Percentiles rank a stretch among this genome's conserved stretches.
phyloP scores from a whole-genome alignment of 1,139 yeast species.

The Hemisphaericaspora subhashii region DNA sequence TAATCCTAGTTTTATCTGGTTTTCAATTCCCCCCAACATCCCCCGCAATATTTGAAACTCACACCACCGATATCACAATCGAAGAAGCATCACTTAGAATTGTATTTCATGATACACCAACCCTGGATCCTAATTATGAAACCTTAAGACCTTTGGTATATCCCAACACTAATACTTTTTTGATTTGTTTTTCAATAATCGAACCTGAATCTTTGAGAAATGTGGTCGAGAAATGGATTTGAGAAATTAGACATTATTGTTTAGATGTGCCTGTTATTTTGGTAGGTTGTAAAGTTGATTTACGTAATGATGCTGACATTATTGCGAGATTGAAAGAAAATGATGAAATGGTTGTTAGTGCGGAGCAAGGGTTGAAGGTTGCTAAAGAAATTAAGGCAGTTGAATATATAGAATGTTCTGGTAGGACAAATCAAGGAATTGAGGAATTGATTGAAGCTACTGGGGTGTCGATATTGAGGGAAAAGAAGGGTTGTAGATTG shows the following conservation, averaged over 20 bases:
- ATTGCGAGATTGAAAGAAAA: slow-evolving; percentile 68
- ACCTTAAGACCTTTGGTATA: slow-evolving; percentile 79
- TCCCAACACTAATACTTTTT: slow-evolving; percentile 88
- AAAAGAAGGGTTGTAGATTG: neutral
- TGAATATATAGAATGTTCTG: slow-evolving; percentile 84
- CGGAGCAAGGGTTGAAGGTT: slow-evolving; percentile 62
- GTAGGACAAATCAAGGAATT: slow-evolving; percentile 23
- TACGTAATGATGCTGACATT: slow-evolving; percentile 77
- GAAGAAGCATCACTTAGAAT: neutral
- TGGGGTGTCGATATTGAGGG: neutral
- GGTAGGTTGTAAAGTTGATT: slow-evolving; percentile 85
- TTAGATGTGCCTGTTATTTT: slow-evolving; percentile 74
- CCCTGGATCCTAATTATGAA: neutral
- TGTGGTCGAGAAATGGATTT: slow-evolving; percentile 76
- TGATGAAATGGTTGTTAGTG: slow-evolving; percentile 62
- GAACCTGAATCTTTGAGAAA: slow-evolving; percentile 81
- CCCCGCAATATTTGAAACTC: neutral
- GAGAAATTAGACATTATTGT: slow-evolving; percentile 85
- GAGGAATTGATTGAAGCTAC: neutral
- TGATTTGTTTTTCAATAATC: slow-evolving; percentile 83
- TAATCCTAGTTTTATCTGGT: neutral
- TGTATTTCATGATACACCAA: neutral
- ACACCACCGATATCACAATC: neutral
- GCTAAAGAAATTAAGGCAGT: slow-evolving; percentile 75
- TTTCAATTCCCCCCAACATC: neutral